phyloP scores from a whole-genome alignment of 2,329 filamentous ascomycete genomes.

The Fusarium euwallaceae region DNA sequence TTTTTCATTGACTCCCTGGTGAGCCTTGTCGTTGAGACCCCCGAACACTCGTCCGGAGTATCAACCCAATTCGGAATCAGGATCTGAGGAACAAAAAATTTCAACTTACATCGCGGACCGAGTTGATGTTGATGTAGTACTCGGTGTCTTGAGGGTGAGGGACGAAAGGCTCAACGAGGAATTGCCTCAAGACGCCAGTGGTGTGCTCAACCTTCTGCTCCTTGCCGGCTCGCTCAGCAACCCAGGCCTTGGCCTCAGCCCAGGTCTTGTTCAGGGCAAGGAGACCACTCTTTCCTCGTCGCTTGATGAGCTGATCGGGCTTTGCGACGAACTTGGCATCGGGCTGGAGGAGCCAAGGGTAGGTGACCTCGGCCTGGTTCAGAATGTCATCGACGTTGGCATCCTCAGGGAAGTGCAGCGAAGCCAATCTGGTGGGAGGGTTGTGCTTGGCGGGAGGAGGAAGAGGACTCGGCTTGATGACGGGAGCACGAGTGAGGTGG shows the following conservation, averaged over 20 bases:
- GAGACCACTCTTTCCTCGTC: constrained; percentile 98
- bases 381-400: constrained; percentile 85
- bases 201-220: constrained; percentile 92
- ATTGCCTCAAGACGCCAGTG: constrained; percentile 89
- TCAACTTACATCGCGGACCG: constrained; percentile 93
- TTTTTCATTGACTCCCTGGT: background rate
- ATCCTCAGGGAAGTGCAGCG: constrained; percentile 93
- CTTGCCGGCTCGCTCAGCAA: constrained; percentile 93
- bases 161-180: constrained; percentile 98
- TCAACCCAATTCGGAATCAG: constrained; percentile 18
- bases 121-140: constrained; percentile 99
- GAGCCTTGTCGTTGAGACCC: background rate
- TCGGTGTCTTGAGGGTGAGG: constrained; percentile 95
- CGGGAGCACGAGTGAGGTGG: constrained; percentile 96
- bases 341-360: constrained; percentile 90
- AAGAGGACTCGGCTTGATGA: constrained; percentile 98
- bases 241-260: constrained; percentile 93
- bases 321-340: constrained; percentile 97
- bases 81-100: constrained; percentile 40
- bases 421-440: constrained; percentile 88
- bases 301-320: constrained; percentile 99
- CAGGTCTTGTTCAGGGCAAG: constrained; percentile 97
- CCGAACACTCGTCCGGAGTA: background rate
- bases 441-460: constrained; percentile 89
- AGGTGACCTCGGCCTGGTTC: constrained; percentile 95